phyloP scores from a whole-genome alignment of 2,329 filamentous ascomycete species.

The Ophiocordyceps sinensis region DNA sequence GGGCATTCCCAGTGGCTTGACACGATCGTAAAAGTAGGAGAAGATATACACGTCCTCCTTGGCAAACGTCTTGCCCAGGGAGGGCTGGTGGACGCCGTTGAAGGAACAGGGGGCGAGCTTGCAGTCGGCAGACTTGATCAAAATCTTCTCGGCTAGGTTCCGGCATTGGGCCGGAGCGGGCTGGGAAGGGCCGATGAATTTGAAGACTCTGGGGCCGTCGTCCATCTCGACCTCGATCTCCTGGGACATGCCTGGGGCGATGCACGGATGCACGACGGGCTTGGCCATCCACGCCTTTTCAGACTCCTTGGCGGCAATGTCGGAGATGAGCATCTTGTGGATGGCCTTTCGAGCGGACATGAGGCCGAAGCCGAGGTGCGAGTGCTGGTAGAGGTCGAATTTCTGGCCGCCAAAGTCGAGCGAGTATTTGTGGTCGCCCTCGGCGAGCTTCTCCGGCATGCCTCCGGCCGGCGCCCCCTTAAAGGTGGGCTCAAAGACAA shows the following conservation, averaged over 20 bases:
- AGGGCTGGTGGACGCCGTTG: conserved; percentile 91
- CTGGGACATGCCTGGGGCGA: conserved; percentile 64
- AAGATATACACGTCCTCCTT: conserved; percentile 91
- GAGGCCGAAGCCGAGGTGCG: conserved; percentile 88
- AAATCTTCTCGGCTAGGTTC: conserved; percentile 74
- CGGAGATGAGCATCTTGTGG: conserved; percentile 60
- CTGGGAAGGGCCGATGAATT: conserved; percentile 72
- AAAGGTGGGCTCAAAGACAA: conserved; percentile 95
- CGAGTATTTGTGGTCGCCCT: conserved; percentile 92
- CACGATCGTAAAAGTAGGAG: conserved; percentile 96
- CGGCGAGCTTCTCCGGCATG: conserved; percentile 70
- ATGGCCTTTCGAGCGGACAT: conserved; percentile 89
- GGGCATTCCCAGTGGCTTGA: conserved; percentile 90
- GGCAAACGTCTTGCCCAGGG: conserved; percentile 80
- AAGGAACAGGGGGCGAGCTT: conserved; percentile 87
- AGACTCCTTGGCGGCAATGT: conserved; percentile 47
- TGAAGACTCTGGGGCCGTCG: conserved; percentile 52
- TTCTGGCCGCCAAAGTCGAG: conserved; percentile 80
- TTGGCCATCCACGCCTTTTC: conserved; percentile 54
- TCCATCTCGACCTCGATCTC: conserved; percentile 59
- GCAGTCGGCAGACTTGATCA: conserved; percentile 76
- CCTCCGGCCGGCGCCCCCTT: conserved; percentile 57
- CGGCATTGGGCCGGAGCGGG: conserved; percentile 78
- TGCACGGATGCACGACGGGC: conserved; percentile 72
- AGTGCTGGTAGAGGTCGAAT: conserved; percentile 95